Evolutionary conservation across 805 yeast genomes (phyloP), one percentile per base, ranked within the genome.

Genomic region (Candida alai): DNA sequence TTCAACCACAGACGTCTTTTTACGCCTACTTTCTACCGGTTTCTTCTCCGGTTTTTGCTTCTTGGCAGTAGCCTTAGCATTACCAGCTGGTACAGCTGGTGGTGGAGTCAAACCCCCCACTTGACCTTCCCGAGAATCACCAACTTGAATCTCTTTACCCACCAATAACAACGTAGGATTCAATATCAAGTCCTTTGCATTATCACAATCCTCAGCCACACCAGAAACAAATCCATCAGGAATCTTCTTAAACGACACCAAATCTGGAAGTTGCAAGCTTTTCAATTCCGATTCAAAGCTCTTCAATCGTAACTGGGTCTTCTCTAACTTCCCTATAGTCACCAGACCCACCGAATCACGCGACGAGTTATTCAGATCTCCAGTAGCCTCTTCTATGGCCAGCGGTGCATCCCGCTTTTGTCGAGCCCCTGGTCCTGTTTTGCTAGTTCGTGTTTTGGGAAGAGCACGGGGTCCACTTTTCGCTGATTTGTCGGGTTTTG

Each of bases 251-350:
- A 24, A 24, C 12, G 27, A 9, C n/a, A n/a, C n/a, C n/a, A n/a
- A n/a, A n/a, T n/a, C n/a, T n/a, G n/a, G n/a, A 4, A 26, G 19
- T 10, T 18, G 15, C n/a, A 40, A 24, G 10, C 41, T 22, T 21
- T 29, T 36, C 21, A 49, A 36, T 28, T 44, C 41, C 3, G 24
- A 19, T 27, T 56, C 58, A 17, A 56, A 45, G 18, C 37, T 42
- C 24, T 47, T 48, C 45, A 56, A 40, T 28, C 53, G 52, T 11
- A 45, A 41, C 30, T 42, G 40, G n/a, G 45, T 36, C 12, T 48
- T 40, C 7, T 45, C 41, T 4, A 52, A 39, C 30, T 49, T 52
- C 6, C 50, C 37, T 23, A 42, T 26, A 6, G 33, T 21, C 16
- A 32, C 34, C 8, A 18, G 13, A n/a, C 23, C 12, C n/a, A 24